Conservation (phyloP, 2,329 filamentous ascomycete species). For the Dothistroma pini region DNA sequence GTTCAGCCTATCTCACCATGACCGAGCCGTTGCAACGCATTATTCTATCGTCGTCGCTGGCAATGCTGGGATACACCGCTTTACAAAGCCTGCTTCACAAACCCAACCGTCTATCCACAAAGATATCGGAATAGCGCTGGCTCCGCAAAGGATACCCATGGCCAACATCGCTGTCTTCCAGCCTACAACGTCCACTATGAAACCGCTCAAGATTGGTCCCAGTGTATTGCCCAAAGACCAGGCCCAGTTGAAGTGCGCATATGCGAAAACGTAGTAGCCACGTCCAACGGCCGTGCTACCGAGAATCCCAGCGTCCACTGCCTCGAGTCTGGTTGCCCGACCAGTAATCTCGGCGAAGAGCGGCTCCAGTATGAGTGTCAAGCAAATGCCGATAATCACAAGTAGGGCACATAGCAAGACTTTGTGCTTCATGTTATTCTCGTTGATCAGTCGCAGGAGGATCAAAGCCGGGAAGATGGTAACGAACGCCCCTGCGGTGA, state of each 20-base stretch:
- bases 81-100: neutral
- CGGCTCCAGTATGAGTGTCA: constrained; percentile 21
- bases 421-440: constrained; percentile 18
- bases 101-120: constrained; percentile 18
- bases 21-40: neutral
- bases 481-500: constrained; percentile 17
- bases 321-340: constrained; percentile 16
- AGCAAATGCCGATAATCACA: constrained; percentile 15
- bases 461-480: constrained; percentile 14
- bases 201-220: constrained; percentile 26
- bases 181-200: constrained; percentile 21
- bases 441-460: constrained; percentile 21
- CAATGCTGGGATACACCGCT: no score
- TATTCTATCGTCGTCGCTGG: neutral
- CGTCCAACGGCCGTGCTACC: constrained; percentile 1
- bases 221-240: constrained; percentile 26
- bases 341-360: constrained; percentile 23
- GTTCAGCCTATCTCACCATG: neutral
- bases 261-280: constrained; percentile 49
- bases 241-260: constrained; percentile 39
- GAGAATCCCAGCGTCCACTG: constrained; percentile 4
- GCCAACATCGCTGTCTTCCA: constrained; percentile 22
- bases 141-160: constrained; percentile 37
- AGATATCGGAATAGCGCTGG: constrained; percentile 47
- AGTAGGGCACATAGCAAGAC: constrained; percentile 19